phyloP scores from a whole-genome alignment of 1,284 basidiomycete genomes.

The Ustilago tritici region DNA sequence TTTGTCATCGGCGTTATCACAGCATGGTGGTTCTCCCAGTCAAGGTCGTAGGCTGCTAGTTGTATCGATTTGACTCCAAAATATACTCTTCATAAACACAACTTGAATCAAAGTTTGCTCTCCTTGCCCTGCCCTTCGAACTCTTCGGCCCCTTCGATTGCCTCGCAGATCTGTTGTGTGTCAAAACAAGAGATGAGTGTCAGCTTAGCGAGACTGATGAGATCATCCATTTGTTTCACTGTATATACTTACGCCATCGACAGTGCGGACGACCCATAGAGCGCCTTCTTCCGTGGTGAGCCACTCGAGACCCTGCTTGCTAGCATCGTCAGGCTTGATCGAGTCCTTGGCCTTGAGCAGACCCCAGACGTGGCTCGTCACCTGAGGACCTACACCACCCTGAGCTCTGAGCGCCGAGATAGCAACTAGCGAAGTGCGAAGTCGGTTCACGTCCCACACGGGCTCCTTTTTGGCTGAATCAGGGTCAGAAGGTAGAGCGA shows the following conservation, averaged over 20 bases:
- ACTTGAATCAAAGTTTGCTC: slow-evolving; percentile 37
- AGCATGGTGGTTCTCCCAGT: slow-evolving; percentile 55
- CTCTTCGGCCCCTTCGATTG: slow-evolving; percentile 59
- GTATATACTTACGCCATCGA: slow-evolving; percentile 74
- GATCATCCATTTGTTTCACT: not conserved
- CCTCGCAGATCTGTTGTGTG: slow-evolving; percentile 53
- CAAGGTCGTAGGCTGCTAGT: slow-evolving; percentile 6
- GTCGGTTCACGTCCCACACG: slow-evolving; percentile 79
- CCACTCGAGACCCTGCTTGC: slow-evolving; percentile 78
- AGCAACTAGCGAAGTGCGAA: slow-evolving; percentile 87
- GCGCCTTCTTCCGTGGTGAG: slow-evolving; percentile 89
- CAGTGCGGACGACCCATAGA: slow-evolving; percentile 87
- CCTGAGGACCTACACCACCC: slow-evolving; percentile 87
- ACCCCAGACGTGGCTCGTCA: slow-evolving; percentile 91
- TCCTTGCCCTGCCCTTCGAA: slow-evolving; percentile 40
- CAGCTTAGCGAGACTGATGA: not conserved
- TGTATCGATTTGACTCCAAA: not conserved
- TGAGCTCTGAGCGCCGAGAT: slow-evolving; percentile 89
- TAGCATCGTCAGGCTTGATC: slow-evolving; percentile 70
- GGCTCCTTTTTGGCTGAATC: slow-evolving; percentile 61
- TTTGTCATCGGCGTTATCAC: slow-evolving; percentile 51
- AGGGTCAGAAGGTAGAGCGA: slow-evolving; percentile 38
- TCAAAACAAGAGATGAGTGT: not conserved
- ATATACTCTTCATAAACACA: not conserved
- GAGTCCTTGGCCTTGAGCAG: slow-evolving; percentile 79